These are phyloP conservation scores for Talaromyces sp. DNA, from an alignment of 2,329 filamentous ascomycete species.

Conservation along the genomic window DNA sequence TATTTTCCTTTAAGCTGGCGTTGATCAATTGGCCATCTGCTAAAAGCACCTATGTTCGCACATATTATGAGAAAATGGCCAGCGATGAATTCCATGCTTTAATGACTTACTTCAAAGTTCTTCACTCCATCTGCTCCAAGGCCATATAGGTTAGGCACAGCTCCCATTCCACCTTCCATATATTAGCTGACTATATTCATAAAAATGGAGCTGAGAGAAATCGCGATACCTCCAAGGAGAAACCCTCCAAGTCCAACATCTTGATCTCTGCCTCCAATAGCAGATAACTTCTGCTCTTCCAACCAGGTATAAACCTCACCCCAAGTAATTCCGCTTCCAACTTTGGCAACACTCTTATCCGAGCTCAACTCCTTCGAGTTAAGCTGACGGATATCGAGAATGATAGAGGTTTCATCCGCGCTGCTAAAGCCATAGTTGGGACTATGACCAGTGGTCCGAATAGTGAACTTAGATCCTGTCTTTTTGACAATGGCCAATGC, in stretches of 20 bases:
- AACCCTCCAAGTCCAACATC: neutral
- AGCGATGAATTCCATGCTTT: neutral
- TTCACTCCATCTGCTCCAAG: neutral
- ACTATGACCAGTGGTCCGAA: neutral
- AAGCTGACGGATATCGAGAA: neutral
- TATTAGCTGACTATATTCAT: neutral
- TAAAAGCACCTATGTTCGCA: neutral
- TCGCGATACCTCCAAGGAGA: neutral
- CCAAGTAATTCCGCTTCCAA: neutral
- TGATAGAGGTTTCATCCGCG: neutral
- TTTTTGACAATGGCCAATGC: neutral
- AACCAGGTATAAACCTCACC: neutral
- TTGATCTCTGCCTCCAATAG: neutral
- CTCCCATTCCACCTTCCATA: neutral
- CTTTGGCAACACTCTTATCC: neutral
- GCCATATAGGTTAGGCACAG: neutral
- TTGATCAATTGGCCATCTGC: neutral
- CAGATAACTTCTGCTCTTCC: neutral
- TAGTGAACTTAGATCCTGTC: neutral
- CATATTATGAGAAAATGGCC: neutral
- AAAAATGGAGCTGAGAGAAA: neutral
- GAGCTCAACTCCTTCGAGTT: neutral
- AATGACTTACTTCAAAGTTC: neutral
- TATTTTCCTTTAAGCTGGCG: neutral
- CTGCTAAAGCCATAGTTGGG: neutral